Percentiles rank a stretch among this genome's conserved stretches.
Conservation (phyloP, 2,329 filamentous ascomycete genomes). For the Septoria petroselini region DNA sequence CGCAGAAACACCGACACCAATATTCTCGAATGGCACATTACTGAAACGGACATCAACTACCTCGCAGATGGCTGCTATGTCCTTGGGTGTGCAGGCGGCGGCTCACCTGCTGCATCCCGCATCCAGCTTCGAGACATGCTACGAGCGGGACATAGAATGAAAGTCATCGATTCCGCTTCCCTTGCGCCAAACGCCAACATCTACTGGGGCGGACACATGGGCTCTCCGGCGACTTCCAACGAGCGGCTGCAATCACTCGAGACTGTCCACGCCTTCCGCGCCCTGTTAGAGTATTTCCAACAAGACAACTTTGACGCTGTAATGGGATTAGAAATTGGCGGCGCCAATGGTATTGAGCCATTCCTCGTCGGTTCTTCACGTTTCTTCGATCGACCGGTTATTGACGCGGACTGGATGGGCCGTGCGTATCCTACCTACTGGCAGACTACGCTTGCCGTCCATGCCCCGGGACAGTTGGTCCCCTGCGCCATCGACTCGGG, state of each 20-base stretch:
- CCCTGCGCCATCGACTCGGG: slow-evolving; percentile 49
- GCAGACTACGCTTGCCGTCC: slow-evolving; percentile 47
- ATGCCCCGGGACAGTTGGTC: slow-evolving; percentile 42
- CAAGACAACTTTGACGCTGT: slow-evolving; percentile 53
- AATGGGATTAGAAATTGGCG: slow-evolving; percentile 65
- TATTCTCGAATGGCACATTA: slow-evolving; percentile 53
- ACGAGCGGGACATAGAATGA: slow-evolving; percentile 50
- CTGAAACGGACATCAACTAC: slow-evolving; percentile 57
- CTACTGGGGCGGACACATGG: slow-evolving; percentile 57
- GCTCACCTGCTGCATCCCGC: slow-evolving; percentile 53
- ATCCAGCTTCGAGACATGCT: slow-evolving; percentile 53
- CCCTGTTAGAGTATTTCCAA: slow-evolving; percentile 52
- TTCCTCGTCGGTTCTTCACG: slow-evolving; percentile 55
- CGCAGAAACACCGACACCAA: slow-evolving; percentile 45
- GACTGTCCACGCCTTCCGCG: slow-evolving; percentile 42
- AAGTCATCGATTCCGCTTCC: slow-evolving; percentile 52
- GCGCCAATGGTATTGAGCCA: slow-evolving; percentile 60
- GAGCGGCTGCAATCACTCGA: slow-evolving; percentile 60
- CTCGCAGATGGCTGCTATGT: slow-evolving; percentile 60
- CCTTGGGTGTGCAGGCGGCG: slow-evolving; percentile 60
- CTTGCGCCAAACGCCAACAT: slow-evolving; percentile 53
- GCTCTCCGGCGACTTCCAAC: slow-evolving; percentile 59
- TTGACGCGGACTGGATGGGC: slow-evolving; percentile 50
- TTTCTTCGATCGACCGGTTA: slow-evolving; percentile 47
- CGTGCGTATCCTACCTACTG: slow-evolving; percentile 46